Base-by-base conservation (phyloP, 306 rosid genomes). In the Mimosa bimucronata region DNA sequence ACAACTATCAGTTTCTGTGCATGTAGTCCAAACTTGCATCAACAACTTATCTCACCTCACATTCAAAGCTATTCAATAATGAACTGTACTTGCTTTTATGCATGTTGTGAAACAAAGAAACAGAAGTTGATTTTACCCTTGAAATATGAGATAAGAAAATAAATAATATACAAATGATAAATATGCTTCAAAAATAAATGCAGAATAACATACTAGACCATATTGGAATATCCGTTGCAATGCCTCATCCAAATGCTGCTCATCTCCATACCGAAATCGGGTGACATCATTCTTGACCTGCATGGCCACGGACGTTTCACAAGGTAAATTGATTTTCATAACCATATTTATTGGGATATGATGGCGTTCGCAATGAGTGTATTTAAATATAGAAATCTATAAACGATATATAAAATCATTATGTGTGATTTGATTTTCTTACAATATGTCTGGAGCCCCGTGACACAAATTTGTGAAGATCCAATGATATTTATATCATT, bases 241-340 rank as follows among this genome's bases (percentile, higher is more conserved):
- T 55, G 98, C 98, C 84, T 95, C 99, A 0, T 93, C 99, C 92
- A 95, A 86, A 83, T 95, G 99, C 78, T 95, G 99, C 74, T 93
- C 99, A 86, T 95, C 99, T 77, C 99, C 98, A 80, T 93, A 90
- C 74, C 99, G 97, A 81, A 78, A 93, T 78, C 99, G 92, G 52
- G 87, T 91, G 46, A 95, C 99, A 72, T 91, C 99, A 61, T 71
- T 91, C 87, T 93, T 93, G 78, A 95, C 99, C 98, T 95, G 80
- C 57, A 77, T 74, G 40, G 73, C 64, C 80, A 74, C 16, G 77
- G 16, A 31, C 37, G 75, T 41, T 71, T 31, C 57, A 73, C 53
- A 71, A 7, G 38, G 40, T 30, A 85, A 69, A 74, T 16, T 53
- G 73, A 15, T 30, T 69, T 29, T 75, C 21, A 75, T 79, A 72